Conservation (phyloP, 352 stramenopile genomes). For the Pythium sukuiense region DNA sequence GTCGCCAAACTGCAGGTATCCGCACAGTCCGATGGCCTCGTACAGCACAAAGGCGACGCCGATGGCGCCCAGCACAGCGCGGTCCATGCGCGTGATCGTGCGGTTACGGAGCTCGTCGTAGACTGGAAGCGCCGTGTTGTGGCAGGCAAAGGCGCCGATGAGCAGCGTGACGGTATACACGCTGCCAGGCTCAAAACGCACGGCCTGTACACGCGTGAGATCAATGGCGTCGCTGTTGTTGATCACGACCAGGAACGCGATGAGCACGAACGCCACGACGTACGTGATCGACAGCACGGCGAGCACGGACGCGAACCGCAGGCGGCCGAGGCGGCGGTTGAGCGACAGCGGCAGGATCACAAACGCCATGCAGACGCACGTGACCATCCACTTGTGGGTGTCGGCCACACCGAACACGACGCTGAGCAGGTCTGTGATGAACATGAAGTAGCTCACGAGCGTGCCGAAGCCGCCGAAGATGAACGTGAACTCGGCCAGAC, state of each 20-base stretch:
- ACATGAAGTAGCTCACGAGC: constrained; percentile 82
- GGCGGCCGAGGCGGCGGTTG: constrained; percentile 54
- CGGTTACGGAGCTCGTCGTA: constrained; percentile 71
- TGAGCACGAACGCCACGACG: constrained; percentile 60
- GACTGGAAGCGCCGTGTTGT: constrained; percentile 76
- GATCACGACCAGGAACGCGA: constrained; percentile 45
- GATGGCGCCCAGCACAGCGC: constrained; percentile 60
- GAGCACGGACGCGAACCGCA: constrained; percentile 59
- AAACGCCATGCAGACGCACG: constrained; percentile 32
- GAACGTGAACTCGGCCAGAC: constrained; percentile 77
- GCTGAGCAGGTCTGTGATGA: constrained; percentile 71
- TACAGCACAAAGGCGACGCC: constrained; percentile 68
- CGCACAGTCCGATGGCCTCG: constrained; percentile 61
- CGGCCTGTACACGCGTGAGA: constrained; percentile 38
- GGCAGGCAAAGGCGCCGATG: constrained; percentile 73
- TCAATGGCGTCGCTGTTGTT: constrained; percentile 27
- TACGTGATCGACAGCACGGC: constrained; percentile 70
- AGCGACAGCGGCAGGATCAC: constrained; percentile 68
- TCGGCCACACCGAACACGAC: constrained; percentile 39
- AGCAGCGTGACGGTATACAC: constrained; percentile 77
- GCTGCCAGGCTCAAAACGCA: constrained; percentile 55
- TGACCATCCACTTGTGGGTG: constrained; percentile 58
- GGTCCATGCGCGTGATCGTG: constrained; percentile 60
- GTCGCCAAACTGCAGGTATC: constrained; percentile 70
- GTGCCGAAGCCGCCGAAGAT: constrained; percentile 84